Base-by-base conservation (phyloP, 345 rosid species). In the Eucalyptus decipiens region DNA sequence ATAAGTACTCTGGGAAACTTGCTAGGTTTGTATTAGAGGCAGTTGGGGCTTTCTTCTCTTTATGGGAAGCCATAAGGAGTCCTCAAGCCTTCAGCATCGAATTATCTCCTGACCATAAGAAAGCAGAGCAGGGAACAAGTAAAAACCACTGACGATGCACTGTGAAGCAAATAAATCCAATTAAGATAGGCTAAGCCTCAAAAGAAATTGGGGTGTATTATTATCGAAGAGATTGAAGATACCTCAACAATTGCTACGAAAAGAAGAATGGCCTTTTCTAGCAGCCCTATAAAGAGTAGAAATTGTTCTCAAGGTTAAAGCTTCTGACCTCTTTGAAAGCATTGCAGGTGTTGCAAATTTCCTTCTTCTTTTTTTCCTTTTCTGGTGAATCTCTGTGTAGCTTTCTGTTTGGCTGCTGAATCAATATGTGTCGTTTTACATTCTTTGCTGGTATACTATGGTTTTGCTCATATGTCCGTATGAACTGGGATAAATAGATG, bases 171-270 rank as follows among this genome's bases (percentile, higher is more conserved):
- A 1, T 56, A 56, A 24, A 24, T 56, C 62, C 30, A 2, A 10
- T 56, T 56, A 56, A 56, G 62, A 56, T 56, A 56, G 62, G 62
- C 62, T 56, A 56, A 56, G 14, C 67, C 67, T 28, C 32, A 24
- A 60, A 60, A 26, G 32, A 60, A 24, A 24, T 9, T 0, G 62
- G 28, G 30, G 0, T 56, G 13, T 56, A 0, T 56, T 56, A 1
- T 56, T 56, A 9, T 56, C 2, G 1, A 56, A 56, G 60, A 21
- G 62, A 56, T 56, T 14, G 0, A 56, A 56, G 0, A 1, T 56
- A 56, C 30, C 62, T 56, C 62, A 0, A 56, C 62, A 24, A 2
- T 56, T 56, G 30, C 24, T 56, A 24, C 1, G 2, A 24, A 23
- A 13, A 24, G 13, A 23, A 56, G 26, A 23, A 9, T 56, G 62